phyloP scores from a whole-genome alignment of 106 monocot species.

The Dendrobium catenatum region DNA sequence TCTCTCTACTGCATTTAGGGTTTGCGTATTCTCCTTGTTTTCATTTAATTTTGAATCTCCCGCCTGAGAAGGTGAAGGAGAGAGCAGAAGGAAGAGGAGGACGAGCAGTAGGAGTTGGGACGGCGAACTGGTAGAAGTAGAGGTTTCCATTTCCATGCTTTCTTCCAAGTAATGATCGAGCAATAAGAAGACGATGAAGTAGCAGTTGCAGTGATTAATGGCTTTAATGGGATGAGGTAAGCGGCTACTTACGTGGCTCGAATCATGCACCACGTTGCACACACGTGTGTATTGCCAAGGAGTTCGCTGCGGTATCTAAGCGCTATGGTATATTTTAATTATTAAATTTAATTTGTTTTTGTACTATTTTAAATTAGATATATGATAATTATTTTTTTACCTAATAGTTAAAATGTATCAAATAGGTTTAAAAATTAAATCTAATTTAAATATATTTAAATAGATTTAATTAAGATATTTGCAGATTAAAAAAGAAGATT shows the following conservation, averaged over 20 bases:
- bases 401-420: too few species aligned
- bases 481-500: too few species aligned
- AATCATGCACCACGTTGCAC: neutral
- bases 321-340: too few species aligned
- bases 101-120: neutral
- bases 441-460: too few species aligned
- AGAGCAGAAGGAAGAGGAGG: neutral
- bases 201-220: neutral
- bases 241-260: neutral
- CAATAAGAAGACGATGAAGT: neutral
- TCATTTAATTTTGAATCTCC: neutral
- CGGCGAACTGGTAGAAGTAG: neutral
- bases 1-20: slow-evolving; percentile 24
- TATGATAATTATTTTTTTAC: too few species aligned
- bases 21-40: slow-evolving; percentile 1
- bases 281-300: neutral
- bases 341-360: too few species aligned
- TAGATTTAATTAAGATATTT: too few species aligned
- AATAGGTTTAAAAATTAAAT: too few species aligned
- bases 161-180: neutral
- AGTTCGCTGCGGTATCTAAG: neutral
- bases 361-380: too few species aligned
- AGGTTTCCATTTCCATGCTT: neutral
- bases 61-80: neutral
- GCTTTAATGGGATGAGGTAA: neutral